phyloP scores from a whole-genome alignment of 1,284 basidiomycete species.

The Mixia osmundae region DNA sequence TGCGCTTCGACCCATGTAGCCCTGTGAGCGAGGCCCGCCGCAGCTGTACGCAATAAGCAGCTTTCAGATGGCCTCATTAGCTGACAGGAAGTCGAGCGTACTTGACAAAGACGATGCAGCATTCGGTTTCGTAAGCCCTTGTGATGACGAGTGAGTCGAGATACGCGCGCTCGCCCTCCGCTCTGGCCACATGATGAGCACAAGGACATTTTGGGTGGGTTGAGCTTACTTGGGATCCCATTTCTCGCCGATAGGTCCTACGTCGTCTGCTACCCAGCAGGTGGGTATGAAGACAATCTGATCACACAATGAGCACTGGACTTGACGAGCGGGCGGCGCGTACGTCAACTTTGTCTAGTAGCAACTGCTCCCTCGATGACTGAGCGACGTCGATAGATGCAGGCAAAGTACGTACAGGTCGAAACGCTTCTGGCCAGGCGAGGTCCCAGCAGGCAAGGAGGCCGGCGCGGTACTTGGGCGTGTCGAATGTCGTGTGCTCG shows the following conservation, averaged over 20 bases:
- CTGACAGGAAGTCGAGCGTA: not conserved
- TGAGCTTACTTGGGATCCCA: constrained; percentile 1
- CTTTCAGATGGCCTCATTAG: not conserved
- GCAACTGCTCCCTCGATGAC: too few species aligned
- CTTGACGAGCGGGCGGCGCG: too few species aligned
- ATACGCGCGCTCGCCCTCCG: constrained; percentile 12
- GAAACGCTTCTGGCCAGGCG: constrained; percentile 14
- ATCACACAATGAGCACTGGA: too few species aligned
- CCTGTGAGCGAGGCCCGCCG: constrained; percentile 10
- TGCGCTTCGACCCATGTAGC: constrained; percentile 10
- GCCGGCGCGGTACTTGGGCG: constrained; percentile 11
- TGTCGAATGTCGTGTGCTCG: constrained; percentile 14
- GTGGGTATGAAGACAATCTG: constrained; percentile 9
- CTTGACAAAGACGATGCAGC: constrained; percentile 9
- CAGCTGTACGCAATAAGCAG: constrained; percentile 7
- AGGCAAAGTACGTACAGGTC: too few species aligned
- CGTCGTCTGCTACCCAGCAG: constrained; percentile 6
- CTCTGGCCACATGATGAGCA: not conserved
- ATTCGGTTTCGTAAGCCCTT: constrained; percentile 16
- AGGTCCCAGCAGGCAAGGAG: constrained; percentile 16
- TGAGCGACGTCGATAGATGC: too few species aligned
- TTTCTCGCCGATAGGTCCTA: too few species aligned
- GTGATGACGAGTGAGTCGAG: constrained; percentile 12
- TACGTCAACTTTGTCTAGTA: too few species aligned
- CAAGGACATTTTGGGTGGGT: constrained; percentile 10